Base-by-base conservation (phyloP, 495 filamentous ascomycete genomes). In the Geopyxis carbonaria region DNA sequence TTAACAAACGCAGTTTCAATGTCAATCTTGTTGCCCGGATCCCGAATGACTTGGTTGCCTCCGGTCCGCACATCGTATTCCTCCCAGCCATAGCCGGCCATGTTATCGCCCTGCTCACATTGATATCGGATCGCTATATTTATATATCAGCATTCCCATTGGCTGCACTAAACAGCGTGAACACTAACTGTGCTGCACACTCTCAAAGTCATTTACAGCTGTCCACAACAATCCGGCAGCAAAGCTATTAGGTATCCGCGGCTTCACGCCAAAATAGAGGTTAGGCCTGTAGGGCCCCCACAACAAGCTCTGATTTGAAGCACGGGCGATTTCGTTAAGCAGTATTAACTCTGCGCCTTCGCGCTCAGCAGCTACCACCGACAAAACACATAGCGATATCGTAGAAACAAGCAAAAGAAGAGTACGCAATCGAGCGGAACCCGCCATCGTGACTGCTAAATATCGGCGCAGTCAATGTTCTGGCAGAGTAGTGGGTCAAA, bases 211-310 rank as follows among this genome's bases (percentile, higher is more conserved):
- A 45, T 95, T 82, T 28, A 92, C 78, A 57, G 78, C 79, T 13
- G 75, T 70, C 91, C 91, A 97, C 66, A 95, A 67, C 57, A 95
- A 65, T 16, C 80, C 86, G 1, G 80, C 73, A 57, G 75, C 70
- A 40, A 97, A 58, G 53, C 83, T 85, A 51, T 84, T 78, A 1
- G 87, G 79, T 48, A 95, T 74, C 30, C 85, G 72, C 38, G 89
- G 85, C 6, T 83, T 70, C 23, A 94, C 71, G 2, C 89, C 89
- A 63, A 97, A 95, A 62, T 97, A 97, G 18, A 97, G 63, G 48
- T 94, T 93, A 3, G 89, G 84, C 18, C 82, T 70, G 60, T 95
- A 97, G 16, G 89, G 84, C 4, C 91, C 91, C 89, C 89, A 97
- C 72, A 94, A 63, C 45, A 97, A 65, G 44, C 77, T 84, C 47